Conservation (phyloP, 108 stramenopile species). For the Chaetoceros tenuissimus region DNA sequence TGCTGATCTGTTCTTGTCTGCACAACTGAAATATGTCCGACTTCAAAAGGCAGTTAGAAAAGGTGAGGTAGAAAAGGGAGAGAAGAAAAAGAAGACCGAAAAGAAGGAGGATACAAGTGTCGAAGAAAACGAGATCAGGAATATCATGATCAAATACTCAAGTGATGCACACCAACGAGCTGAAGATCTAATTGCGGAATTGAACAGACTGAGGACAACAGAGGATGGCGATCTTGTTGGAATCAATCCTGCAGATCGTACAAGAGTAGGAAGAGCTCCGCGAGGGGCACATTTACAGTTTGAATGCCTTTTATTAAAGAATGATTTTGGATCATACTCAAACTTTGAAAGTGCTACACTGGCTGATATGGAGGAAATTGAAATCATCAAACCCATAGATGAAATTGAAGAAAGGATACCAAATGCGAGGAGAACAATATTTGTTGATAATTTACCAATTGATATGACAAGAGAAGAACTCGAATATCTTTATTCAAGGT, state of each 20-base stretch:
- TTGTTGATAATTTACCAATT: constrained; percentile 78
- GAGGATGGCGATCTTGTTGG: not conserved
- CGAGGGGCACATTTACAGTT: not conserved
- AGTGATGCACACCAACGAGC: not conserved
- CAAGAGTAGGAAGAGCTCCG: not conserved
- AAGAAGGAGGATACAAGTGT: not conserved
- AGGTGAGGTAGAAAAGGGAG: not conserved
- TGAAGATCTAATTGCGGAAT: not conserved
- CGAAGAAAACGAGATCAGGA: not conserved
- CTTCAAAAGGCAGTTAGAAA: constrained; percentile 1
- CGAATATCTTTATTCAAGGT: constrained; percentile 50
- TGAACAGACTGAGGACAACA: not conserved
- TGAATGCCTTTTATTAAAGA: not conserved
- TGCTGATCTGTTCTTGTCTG: constrained; percentile 1
- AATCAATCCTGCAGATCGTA: not conserved
- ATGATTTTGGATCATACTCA: not conserved
- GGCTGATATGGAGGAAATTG: not conserved
- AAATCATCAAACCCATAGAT: too few species aligned
- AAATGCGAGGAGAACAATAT: constrained; percentile 27
- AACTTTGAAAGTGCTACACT: not conserved
- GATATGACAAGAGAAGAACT: constrained; percentile 53
- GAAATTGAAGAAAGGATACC: not conserved
- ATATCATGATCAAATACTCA: not conserved
- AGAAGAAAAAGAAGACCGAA: not conserved
- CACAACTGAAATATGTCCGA: not conserved